A percentile compares a stretch with the other conserved stretches of the same genome.
These are phyloP conservation scores for Jamesozyma hellenica DNA, from an alignment of 805 yeast genomes.

Conservation along the genomic window DNA sequence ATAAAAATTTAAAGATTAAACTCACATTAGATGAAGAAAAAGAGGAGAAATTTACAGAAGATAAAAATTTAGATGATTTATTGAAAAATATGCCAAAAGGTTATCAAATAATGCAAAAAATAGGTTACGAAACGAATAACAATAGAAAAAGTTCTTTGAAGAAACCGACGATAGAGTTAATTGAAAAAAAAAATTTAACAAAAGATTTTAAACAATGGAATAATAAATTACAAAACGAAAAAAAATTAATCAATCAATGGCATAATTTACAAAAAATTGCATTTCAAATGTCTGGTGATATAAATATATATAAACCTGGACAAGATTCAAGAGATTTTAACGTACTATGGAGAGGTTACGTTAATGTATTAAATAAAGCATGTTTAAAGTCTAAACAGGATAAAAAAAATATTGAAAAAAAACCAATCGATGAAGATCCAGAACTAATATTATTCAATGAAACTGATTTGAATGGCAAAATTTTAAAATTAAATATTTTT, in stretches of 20 bases:
- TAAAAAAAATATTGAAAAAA: slow-evolving; percentile 1
- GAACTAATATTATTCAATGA: slow-evolving; percentile 28
- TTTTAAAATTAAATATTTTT: slow-evolving; percentile 30
- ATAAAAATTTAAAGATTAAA: not conserved
- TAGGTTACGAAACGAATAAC: not conserved
- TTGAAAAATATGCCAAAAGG: slow-evolving; percentile 1
- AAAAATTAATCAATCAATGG: slow-evolving; percentile 11
- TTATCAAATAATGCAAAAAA: slow-evolving; percentile 1
- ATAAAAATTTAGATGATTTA: not conserved
- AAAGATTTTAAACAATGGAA: slow-evolving; percentile 2
- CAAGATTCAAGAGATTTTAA: slow-evolving; percentile 29
- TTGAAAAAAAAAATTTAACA: not conserved
- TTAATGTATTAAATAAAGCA: slow-evolving; percentile 10
- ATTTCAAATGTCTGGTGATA: slow-evolving; percentile 35
- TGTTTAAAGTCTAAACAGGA: slow-evolving; percentile 8
- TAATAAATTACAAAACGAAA: slow-evolving; percentile 2
- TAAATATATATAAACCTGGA: slow-evolving; percentile 14
- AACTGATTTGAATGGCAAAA: slow-evolving; percentile 20
- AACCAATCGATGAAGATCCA: slow-evolving; percentile 12
- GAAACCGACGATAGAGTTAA: slow-evolving; percentile 1
- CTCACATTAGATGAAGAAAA: not conserved
- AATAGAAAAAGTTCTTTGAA: not conserved
- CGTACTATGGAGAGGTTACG: slow-evolving; percentile 36
- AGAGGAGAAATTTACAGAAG: not conserved
- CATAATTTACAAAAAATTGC: slow-evolving; percentile 33